phyloP scores from a whole-genome alignment of 2,329 filamentous ascomycete species.

The Neospermospora avenae region DNA sequence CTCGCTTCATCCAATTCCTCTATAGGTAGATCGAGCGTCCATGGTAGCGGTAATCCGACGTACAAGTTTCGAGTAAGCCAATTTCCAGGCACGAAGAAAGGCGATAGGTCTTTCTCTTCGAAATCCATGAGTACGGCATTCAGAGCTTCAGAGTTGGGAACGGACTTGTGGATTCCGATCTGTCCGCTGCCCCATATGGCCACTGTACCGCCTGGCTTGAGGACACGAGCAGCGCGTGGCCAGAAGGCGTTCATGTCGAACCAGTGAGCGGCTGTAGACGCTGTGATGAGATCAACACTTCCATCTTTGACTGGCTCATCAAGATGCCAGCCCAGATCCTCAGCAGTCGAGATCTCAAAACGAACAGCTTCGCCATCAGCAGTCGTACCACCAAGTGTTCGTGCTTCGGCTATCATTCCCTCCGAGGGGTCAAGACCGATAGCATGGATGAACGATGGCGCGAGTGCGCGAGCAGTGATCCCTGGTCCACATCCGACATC shows the following conservation, averaged over 20 bases:
- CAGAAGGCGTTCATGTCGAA: constrained; percentile 47
- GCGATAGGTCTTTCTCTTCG: constrained; percentile 35
- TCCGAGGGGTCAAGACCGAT: constrained; percentile 28
- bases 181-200: constrained; percentile 40
- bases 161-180: constrained; percentile 27
- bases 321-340: constrained; percentile 20
- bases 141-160: constrained; percentile 38
- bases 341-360: constrained; percentile 25
- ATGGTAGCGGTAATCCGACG: constrained; percentile 41
- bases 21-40: constrained; percentile 34
- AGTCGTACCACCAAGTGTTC: constrained; percentile 13
- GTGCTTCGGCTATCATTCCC: constrained; percentile 27
- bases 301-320: constrained; percentile 7
- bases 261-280: constrained; percentile 42
- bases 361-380: constrained; percentile 12
- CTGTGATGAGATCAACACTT: constrained; percentile 28
- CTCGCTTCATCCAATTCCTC: constrained; percentile 32
- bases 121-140: constrained; percentile 38
- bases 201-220: constrained; percentile 46
- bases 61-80: constrained; percentile 38
- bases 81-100: constrained; percentile 39
- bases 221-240: constrained; percentile 38
- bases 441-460: constrained; percentile 21
- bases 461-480: constrained; percentile 22
- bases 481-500: constrained; percentile 33